Evolutionary conservation across 108 stramenopile species (phyloP), one percentile per base, ranked within the genome.

Genomic region (Cyclotella atomus): DNA sequence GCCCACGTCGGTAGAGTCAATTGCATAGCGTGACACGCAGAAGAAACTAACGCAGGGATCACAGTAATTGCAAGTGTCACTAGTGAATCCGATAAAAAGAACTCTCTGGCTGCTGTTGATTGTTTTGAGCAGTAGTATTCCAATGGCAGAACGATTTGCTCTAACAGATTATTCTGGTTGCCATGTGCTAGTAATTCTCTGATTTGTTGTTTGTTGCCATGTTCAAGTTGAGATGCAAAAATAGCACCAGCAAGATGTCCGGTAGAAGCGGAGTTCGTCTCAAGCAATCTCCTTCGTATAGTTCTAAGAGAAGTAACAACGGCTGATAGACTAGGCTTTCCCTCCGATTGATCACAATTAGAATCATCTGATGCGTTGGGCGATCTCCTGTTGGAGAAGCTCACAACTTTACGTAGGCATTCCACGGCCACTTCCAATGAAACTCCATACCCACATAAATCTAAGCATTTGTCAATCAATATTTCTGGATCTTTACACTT

Each of bases 391-490:
- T 45, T 60, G 59, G 76, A 70, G 25, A 34, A 15, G 52, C 44
- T 64, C 5, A 67, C 64, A 28, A 77, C 54, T 68, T 49, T 52
- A n/a, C 77, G 64, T 3, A 83, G 67, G 32, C 76, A 74, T 53
- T 73, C 76, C 21, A 79, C 66, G 27, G 82, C 76, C 25, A 56
- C 82, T 50, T 74, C 76, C 34, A 83, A 50, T 14, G 82, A 78
- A 47, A 56, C 50, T 0, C 49, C 61, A 34, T 68, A 69, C 20
- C 82, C 82, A 54, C 82, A 83, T 16, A 68, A 16, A 68, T 78
- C 77, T 41, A 83, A 54, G 36, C 76, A 78, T 29, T 55, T 60
- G 52, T 83, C 82, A 28, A 83, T 81, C 61, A 71, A 81, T 14
- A 60, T 54, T 38, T 81, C 79, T 17, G 59, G n/a, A n/a, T n/a